Evolutionary conservation across 805 yeast species (phyloP).

Genomic region (Isabelozyma rhagii): DNA sequence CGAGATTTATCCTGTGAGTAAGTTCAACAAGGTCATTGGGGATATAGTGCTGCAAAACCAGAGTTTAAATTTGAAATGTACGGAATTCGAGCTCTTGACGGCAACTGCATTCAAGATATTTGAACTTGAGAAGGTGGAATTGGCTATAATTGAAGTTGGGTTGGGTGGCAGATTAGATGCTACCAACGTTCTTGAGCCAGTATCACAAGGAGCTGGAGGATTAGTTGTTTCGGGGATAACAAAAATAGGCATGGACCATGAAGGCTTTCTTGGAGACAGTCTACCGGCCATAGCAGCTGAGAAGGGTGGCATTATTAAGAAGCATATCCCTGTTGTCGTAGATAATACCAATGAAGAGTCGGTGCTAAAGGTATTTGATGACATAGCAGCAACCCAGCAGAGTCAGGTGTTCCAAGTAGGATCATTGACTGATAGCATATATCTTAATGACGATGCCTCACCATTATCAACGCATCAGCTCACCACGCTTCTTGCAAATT

Average conservation of each 20-base stretch:
- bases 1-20: slow-evolving; percentile 43
- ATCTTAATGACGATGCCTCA: background rate
- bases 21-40: slow-evolving; percentile 45
- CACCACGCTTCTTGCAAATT: slow-evolving; percentile 3
- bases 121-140: slow-evolving; percentile 51
- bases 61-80: slow-evolving; percentile 53
- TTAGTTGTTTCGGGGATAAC: slow-evolving; percentile 72
- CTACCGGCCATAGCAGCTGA: slow-evolving; percentile 65
- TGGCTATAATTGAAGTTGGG: slow-evolving; percentile 92
- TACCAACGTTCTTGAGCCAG: slow-evolving; percentile 63
- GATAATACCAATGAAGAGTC: slow-evolving; percentile 61
- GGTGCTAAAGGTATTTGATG: slow-evolving; percentile 47
- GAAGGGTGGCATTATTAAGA: slow-evolving; percentile 84
- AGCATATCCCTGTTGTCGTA: slow-evolving; percentile 57
- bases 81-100: slow-evolving; percentile 85
- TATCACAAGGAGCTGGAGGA: background rate
- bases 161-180: slow-evolving; percentile 89
- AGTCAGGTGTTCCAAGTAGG: slow-evolving; percentile 25
- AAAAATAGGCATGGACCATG: slow-evolving; percentile 86
- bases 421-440: background rate
- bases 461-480: background rate
- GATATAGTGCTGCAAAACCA: slow-evolving; percentile 41
- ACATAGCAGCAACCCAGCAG: slow-evolving; percentile 28
- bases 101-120: slow-evolving; percentile 83
- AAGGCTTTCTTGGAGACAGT: slow-evolving; percentile 66